Evolutionary conservation across 192 early-diverging fungal genomes (phyloP), one percentile per base, ranked within the genome.

Genomic region (Gigaspora rosea): DNA sequence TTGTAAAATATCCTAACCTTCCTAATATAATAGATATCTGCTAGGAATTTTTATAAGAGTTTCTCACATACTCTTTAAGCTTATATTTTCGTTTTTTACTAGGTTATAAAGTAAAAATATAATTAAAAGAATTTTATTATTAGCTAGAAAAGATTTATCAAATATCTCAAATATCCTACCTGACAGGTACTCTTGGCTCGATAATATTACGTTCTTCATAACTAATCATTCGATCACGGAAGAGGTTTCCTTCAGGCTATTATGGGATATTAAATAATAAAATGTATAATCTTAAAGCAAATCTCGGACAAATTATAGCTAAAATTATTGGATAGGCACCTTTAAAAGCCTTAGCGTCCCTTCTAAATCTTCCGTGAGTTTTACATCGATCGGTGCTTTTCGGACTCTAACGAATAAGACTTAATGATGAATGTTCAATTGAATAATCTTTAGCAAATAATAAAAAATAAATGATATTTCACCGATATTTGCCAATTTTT

Each of bases 181-280:
- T 80, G 46, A 87, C 82, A 22, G 78, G 82, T 18, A 86, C 67
- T 79, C 85, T 79, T 15, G 87, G 83, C 75, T 87, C 87, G 70
- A 88, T 86, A 54, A 88, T 83, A 52, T 87, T 88, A 57, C 87
- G 83, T 71, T 88, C 74, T 63, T 86, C 81, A 71, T 87, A 78
- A 63, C 86, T 86, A 77, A 77, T 74, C 78, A 87, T 87, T 48
- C 87, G 81, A 68, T 90, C 88, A 71, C 78, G 82, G 70, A 90
- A 83, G 18, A 90, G 58, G 51, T 84, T 90, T 20, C 89, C 89
- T 79, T 91, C 89, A 18, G 89, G 89, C 82, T 90, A 84, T 67
- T 22, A 49, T 86, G 72, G 33, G 69, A 56, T 66, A 87, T 79
- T 69, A 88, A 64, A 12, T 81, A 83, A 73, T 90, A 41, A 35